Evolutionary conservation across 2,329 filamentous ascomycete genomes (phyloP).

Genomic region (Alternaria sp.): DNA sequence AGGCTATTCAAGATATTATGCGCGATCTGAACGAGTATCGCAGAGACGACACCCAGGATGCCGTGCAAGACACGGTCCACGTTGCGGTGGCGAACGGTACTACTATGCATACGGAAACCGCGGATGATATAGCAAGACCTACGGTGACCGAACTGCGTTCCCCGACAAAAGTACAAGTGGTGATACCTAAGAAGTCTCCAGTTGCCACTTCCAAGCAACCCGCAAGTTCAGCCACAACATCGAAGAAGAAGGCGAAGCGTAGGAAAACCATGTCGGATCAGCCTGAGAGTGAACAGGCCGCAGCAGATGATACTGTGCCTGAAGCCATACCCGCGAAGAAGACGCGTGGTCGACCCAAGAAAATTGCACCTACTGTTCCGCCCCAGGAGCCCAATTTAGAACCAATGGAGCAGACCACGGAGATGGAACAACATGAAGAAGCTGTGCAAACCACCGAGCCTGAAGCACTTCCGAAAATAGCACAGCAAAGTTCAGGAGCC

Average conservation of each 20-base stretch:
- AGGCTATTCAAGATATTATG: conserved; percentile 14
- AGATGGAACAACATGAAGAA: not conserved
- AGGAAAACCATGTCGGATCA: conserved; percentile 32
- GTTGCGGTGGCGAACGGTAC: not conserved
- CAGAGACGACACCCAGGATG: conserved; percentile 2
- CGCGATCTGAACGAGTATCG: conserved; percentile 15
- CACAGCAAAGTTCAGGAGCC: not conserved
- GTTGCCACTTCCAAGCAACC: conserved; percentile 7
- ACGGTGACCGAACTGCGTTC: not conserved
- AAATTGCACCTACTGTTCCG: conserved; percentile 18
- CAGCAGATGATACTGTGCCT: not conserved
- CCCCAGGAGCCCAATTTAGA: conserved; percentile 12
- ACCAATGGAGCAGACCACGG: conserved; percentile 5
- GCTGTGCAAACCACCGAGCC: conserved; percentile 13
- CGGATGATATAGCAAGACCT: not conserved
- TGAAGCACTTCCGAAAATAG: not conserved
- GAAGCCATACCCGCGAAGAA: conserved; percentile 32
- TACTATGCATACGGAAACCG: not conserved
- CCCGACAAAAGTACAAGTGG: conserved; percentile 34
- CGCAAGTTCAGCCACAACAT: not conserved
- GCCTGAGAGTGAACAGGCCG: conserved; percentile 13
- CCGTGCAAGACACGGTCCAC: not conserved
- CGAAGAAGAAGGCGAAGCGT: conserved; percentile 32
- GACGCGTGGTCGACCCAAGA: conserved; percentile 46
- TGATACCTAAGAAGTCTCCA: conserved; percentile 30